phyloP scores from a whole-genome alignment of 139 green algal genomes.

The Coccomyxa sp. region DNA sequence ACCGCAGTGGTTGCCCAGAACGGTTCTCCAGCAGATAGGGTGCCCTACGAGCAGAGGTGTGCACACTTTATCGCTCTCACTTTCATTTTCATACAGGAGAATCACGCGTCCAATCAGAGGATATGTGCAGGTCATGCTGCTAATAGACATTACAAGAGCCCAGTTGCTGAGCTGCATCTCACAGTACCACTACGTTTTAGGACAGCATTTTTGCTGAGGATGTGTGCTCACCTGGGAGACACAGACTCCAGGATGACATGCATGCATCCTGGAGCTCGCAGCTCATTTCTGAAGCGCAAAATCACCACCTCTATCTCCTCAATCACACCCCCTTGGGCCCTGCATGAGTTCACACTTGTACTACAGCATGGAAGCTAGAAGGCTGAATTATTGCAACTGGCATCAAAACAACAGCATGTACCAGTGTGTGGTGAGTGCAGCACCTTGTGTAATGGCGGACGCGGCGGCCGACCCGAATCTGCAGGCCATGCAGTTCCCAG shows the following conservation, averaged over 20 bases:
- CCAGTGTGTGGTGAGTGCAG: background rate
- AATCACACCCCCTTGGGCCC: background rate
- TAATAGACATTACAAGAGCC: too few species aligned
- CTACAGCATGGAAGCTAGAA: background rate
- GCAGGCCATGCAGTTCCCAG: constrained; percentile 14
- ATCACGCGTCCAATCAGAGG: too few species aligned
- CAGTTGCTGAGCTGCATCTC: too few species aligned
- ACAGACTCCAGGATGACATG: constrained; percentile 47
- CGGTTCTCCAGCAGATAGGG: constrained; percentile 64
- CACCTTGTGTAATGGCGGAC: constrained; percentile 10
- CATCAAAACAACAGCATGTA: background rate
- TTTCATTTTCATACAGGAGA: too few species aligned
- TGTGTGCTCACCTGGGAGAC: background rate
- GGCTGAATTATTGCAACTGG: background rate
- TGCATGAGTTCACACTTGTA: background rate
- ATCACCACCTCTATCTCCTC: constrained; percentile 24
- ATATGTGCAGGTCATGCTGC: too few species aligned
- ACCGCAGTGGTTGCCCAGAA: constrained; percentile 41
- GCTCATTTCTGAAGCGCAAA: constrained; percentile 33
- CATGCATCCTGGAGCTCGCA: constrained; percentile 41
- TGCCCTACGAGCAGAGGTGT: constrained; percentile 10
- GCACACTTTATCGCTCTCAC: background rate
- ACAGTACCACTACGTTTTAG: too few species aligned
- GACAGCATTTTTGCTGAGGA: too few species aligned
- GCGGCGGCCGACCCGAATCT: background rate